Conservation (phyloP, 306 rosid species). For the Acacia confusa region DNA sequence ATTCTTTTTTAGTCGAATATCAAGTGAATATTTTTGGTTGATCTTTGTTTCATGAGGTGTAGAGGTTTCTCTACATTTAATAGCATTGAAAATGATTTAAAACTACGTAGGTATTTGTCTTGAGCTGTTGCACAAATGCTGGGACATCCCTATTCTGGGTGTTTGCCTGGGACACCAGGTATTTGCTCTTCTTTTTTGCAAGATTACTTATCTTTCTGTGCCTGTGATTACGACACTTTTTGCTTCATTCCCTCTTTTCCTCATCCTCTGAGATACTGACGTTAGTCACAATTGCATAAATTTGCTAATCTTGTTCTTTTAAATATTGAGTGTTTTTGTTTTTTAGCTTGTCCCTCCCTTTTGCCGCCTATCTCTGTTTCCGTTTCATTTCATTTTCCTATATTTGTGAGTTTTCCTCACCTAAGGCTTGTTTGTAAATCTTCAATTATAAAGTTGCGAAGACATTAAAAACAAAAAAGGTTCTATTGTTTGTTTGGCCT, state of each 20-base stretch:
- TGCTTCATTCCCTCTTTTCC: constrained; percentile 2
- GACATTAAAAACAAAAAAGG: neutral
- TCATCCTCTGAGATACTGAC: constrained; percentile 1
- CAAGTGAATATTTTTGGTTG: constrained; percentile 15
- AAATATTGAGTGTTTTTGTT: neutral
- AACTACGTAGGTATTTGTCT: constrained; percentile 82
- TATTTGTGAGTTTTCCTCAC: neutral
- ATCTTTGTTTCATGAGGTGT: constrained; percentile 26
- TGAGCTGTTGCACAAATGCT: constrained; percentile 71
- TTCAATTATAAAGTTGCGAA: neutral
- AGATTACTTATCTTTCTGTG: neutral
- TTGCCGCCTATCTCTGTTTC: neutral
- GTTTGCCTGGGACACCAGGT: constrained; percentile 99
- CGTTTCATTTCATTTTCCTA: neutral
- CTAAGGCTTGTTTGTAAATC: neutral
- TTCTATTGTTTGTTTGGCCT: neutral
- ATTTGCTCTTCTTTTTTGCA: constrained; percentile 32
- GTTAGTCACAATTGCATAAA: neutral
- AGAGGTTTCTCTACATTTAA: constrained; percentile 18
- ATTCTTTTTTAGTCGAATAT: neutral
- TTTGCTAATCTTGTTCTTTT: neutral
- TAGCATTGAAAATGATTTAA: constrained; percentile 32
- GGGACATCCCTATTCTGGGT: constrained; percentile 89
- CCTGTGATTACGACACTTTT: constrained; percentile 1
- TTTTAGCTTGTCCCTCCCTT: neutral